phyloP scores from a whole-genome alignment of 306 rosid genomes.

The Lathyrus aphaca region DNA sequence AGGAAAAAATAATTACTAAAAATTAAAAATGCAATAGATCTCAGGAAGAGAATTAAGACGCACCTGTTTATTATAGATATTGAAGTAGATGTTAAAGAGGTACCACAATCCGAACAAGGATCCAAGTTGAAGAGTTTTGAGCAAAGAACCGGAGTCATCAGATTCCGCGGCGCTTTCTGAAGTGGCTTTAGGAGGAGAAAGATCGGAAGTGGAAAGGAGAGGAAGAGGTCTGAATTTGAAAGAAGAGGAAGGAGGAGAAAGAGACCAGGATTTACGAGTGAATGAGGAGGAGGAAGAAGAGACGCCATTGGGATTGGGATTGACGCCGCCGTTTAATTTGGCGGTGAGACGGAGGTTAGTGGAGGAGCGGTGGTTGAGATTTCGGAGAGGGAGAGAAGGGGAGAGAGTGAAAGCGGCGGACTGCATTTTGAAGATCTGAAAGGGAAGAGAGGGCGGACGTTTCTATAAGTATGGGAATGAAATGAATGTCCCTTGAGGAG shows the following conservation, averaged over 20 bases:
- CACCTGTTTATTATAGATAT: slow-evolving; percentile 96
- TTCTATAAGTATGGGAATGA: not conserved
- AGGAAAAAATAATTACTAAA: not conserved
- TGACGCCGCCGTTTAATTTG: slow-evolving; percentile 19
- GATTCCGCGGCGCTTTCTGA: slow-evolving; percentile 46
- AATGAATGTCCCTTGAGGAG: slow-evolving; percentile 4
- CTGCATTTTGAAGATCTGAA: slow-evolving; percentile 67
- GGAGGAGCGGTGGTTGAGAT: slow-evolving; percentile 18
- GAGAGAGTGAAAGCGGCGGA: slow-evolving; percentile 59
- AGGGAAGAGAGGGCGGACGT: not conserved
- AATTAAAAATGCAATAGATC: slow-evolving; percentile 29
- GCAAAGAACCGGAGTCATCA: slow-evolving; percentile 43
- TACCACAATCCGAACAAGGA: slow-evolving; percentile 84
- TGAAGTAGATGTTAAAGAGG: slow-evolving; percentile 93
- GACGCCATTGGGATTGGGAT: slow-evolving; percentile 18
- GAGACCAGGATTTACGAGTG: slow-evolving; percentile 71
- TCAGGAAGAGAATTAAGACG: not conserved
- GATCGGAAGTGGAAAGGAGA: slow-evolving; percentile 39
- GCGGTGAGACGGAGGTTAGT: slow-evolving; percentile 25
- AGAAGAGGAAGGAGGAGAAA: slow-evolving; percentile 52
- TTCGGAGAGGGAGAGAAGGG: slow-evolving; percentile 26
- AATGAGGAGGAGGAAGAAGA: slow-evolving; percentile 36
- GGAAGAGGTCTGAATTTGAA: slow-evolving; percentile 65
- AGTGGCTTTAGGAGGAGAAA: slow-evolving; percentile 59
- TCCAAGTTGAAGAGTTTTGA: slow-evolving; percentile 78